Percentiles rank a stretch among this genome's conserved stretches.
Conservation (phyloP, 495 filamentous ascomycete genomes). For the Podospora sp. region DNA sequence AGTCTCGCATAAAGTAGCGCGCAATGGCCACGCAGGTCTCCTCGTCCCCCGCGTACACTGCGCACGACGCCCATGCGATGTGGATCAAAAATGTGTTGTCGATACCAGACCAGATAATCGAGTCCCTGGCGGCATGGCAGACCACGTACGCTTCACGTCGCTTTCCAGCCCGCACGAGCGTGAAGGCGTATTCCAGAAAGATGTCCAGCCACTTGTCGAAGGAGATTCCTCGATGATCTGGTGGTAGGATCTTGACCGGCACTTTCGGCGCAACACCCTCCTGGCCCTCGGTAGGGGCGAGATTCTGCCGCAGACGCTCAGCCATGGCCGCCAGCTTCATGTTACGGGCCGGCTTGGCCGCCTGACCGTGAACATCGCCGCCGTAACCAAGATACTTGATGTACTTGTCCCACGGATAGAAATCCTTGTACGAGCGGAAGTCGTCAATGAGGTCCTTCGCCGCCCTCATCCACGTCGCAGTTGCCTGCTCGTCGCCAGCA, state of each 20-base stretch:
- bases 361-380: conserved; percentile 50
- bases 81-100: conserved; percentile 72
- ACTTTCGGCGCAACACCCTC: conserved; percentile 16
- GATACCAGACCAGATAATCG: conserved; percentile 76
- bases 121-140: conserved; percentile 70
- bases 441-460: conserved; percentile 76
- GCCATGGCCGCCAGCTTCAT: conserved; percentile 71
- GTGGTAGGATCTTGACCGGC: conserved; percentile 47
- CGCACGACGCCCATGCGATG: conserved; percentile 82
- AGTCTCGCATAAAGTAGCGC: conserved; percentile 85
- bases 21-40: conserved; percentile 67
- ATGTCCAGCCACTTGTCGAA: conserved; percentile 86
- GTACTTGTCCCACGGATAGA: conserved; percentile 76
- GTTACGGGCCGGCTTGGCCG: conserved; percentile 51
- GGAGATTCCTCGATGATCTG: conserved; percentile 73
- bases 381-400: conserved; percentile 68
- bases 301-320: conserved; percentile 60
- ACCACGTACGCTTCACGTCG: conserved; percentile 72
- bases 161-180: conserved; percentile 60
- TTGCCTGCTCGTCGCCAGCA: conserved; percentile 55
- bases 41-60: conserved; percentile 76
- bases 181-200: conserved; percentile 83
- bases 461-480: conserved; percentile 70
- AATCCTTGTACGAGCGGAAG: conserved; percentile 73
- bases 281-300: conserved; percentile 38